Evolutionary conservation across 306 rosid species (phyloP), one percentile per base, ranked within the genome.

Genomic region (Sophora flavescens): DNA sequence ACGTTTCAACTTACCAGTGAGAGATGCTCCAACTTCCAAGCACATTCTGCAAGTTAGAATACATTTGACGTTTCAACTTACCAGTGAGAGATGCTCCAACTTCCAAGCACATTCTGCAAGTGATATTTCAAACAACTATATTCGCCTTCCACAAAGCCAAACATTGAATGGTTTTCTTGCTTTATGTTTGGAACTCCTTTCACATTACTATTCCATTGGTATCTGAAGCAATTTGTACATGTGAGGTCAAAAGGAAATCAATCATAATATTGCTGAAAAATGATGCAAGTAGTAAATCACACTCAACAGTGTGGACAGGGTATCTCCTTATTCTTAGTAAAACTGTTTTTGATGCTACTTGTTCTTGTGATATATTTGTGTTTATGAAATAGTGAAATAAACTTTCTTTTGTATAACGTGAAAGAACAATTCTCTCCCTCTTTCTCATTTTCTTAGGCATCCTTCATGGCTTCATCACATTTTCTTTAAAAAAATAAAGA

Each of bases 181-280:
- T 62, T 36, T 7, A 6, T n/a, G 12, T 36, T 0, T 47, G 26
- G 26, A 35, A 35, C 26, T 7, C 45, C 47, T 33, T 33, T 33
- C n/a, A 28, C 68, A 59, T 59, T 59, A 12, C 13, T 14, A 28
- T 30, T 59, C 8, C n/a, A n/a, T 53, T 32, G 60, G 3, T 53
- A 51, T 33, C 32, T 51, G 33, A 52, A 70, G 75, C 51, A 52
- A 33, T 35, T 33, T 17, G 11, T 53, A 17, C 62, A 47, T 45
- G 32, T 51, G 62, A 33, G 8, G 17, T 35, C 75, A 70, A 51
- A 32, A 51, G 75, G 75, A 70, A 69, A 70, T 50, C 57, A 51
- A 51, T 51, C 35, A 56, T 56, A 56, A 3, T 56, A 56, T 56
- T 22, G 35, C 35, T 56, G 22, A 56, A 56, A 56, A 8, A 6